Evolutionary conservation across 2,329 filamentous ascomycete species (phyloP), one percentile per base, ranked within the genome.

Genomic region (Fusarium sterilihyphosum): DNA sequence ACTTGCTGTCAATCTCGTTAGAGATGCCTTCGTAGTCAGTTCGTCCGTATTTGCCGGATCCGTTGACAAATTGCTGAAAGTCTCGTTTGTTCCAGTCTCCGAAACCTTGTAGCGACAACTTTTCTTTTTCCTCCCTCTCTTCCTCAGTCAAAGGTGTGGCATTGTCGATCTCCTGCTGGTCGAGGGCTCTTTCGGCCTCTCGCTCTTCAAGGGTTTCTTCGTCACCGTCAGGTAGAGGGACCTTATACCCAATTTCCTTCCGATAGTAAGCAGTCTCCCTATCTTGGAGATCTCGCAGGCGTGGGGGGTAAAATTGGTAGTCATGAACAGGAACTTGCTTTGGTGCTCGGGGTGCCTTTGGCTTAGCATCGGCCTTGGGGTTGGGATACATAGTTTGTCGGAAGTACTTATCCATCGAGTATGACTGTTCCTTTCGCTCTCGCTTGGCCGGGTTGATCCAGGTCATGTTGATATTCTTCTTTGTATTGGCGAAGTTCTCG

Each of bases 401-500:
- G 85, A 98, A 99, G 85, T 99, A 99, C 83, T 98, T 97, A 82
- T 99, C 97, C 86, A 99, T 98, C 1, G 96, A 98, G 82, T 99
- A 99, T 10, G 94, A 95, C 81, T 98, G 95, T 80, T 98, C 96
- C 83, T 98, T 99, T 79, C 96, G 94, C 85, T 99, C 97, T 83
- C 96, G 95, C 87, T 99, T 99, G 22, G 96, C 92, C 5, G 96
- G 97, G 79, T 99, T 98, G 85, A 99, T 99, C 97, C 97, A 99
- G 80, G 88, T 95, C 74, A 98, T 89, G 56, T 94, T 94, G 73
- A 98, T 94, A 57, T 97, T 94, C 83, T 97, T 97, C 85, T 97
- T 97, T 80, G 92, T 90, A 67, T 93, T 94, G 61, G 95, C 94
- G 82, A 99, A 99, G 79, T 96, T 96, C 84, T 98, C 92, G 53